These are phyloP conservation scores for Aspergillus steynii DNA, from an alignment of 495 filamentous ascomycete genomes.

Conservation along the genomic window DNA sequence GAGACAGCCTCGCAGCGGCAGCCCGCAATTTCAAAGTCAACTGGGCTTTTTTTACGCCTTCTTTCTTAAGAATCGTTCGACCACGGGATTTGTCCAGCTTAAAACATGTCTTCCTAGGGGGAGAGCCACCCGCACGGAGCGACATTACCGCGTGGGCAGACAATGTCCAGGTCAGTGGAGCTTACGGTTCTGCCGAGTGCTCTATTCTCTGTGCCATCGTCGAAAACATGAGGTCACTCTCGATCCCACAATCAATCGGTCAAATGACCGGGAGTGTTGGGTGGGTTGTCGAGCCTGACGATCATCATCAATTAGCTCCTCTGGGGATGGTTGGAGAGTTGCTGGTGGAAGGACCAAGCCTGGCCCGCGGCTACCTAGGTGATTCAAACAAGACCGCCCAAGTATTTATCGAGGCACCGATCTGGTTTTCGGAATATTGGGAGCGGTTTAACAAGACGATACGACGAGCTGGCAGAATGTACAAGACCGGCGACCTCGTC, in stretches of 20 bases:
- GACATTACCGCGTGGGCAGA: too few species aligned
- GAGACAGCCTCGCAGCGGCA: conserved; percentile 2
- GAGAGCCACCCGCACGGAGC: neutral
- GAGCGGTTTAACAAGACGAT: too few species aligned
- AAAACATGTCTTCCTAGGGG: too few species aligned
- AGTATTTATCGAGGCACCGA: conserved; percentile 62
- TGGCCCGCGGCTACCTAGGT: conserved; percentile 67
- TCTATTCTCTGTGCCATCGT: neutral
- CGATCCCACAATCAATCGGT: conserved; percentile 1
- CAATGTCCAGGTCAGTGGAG: too few species aligned
- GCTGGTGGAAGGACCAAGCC: conserved; percentile 71
- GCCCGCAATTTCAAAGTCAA: conserved; percentile 11
- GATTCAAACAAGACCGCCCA: conserved; percentile 54
- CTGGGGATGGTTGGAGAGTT: conserved; percentile 71
- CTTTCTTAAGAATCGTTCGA: neutral
- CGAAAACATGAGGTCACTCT: conserved; percentile 7
- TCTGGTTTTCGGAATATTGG: conserved; percentile 30
- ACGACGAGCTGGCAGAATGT: conserved; percentile 16
- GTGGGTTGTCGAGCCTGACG: conserved; percentile 65
- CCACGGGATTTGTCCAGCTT: too few species aligned
- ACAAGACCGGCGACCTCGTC: conserved; percentile 35
- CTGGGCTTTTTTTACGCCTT: conserved; percentile 17
- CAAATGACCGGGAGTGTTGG: conserved; percentile 1
- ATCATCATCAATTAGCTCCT: conserved; percentile 48
- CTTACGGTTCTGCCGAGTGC: too few species aligned